These are phyloP conservation scores for Takakia lepidozioides DNA, from an alignment of 225 moss, liverwort and hornwort genomes.

Conservation along the genomic window DNA sequence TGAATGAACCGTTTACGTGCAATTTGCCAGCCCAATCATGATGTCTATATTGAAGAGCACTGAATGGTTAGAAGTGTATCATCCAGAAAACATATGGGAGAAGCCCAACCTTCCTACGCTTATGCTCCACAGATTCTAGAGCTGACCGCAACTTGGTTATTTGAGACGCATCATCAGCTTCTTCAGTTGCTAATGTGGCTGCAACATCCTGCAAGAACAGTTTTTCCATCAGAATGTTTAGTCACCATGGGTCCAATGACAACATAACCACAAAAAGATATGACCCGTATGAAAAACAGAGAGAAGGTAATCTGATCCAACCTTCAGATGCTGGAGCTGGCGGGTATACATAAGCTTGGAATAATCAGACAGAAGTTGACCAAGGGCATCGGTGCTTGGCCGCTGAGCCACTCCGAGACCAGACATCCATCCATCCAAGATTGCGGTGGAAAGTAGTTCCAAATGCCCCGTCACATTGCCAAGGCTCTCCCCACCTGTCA, in stretches of 20 bases:
- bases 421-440: conserved; percentile 99
- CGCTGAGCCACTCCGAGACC: conserved; percentile 87
- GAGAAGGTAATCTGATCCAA: conserved; percentile 1
- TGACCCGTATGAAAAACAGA: not conserved
- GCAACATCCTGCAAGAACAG: conserved; percentile 64
- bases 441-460: conserved; percentile 89
- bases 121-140: conserved; percentile 97
- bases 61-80: too few species aligned
- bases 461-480: conserved; percentile 72
- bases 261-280: not conserved
- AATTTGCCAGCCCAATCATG: too few species aligned
- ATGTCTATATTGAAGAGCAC: too few species aligned
- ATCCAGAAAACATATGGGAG: too few species aligned
- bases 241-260: not conserved
- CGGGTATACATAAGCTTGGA: conserved; percentile 78
- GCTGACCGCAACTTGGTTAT: conserved; percentile 81
- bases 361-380: conserved; percentile 90
- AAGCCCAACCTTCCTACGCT: conserved; percentile 77
- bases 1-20: too few species aligned
- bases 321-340: conserved; percentile 93
- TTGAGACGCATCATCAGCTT: conserved; percentile 83
- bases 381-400: conserved; percentile 93
- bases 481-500: conserved; percentile 55
- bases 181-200: conserved; percentile 92
- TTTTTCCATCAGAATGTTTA: not conserved